These are phyloP conservation scores for Globisporangium cystogenes DNA, from an alignment of 352 stramenopile genomes.

Conservation along the genomic window DNA sequence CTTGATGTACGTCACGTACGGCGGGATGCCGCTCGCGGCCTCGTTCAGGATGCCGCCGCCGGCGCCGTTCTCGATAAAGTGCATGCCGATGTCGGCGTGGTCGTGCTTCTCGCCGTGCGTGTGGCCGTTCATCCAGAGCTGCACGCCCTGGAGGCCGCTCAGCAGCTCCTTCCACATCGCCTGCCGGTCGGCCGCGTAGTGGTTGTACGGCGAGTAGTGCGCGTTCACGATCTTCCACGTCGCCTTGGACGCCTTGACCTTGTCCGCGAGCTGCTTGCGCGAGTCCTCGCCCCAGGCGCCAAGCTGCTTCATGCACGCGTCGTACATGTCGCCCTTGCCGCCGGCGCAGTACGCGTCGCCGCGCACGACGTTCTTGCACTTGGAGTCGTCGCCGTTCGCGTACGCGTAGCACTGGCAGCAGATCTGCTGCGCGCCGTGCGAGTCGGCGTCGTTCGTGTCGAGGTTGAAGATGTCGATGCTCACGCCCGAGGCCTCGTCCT, in stretches of 20 bases:
- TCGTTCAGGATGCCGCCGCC: conserved; percentile 79
- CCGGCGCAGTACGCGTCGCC: conserved; percentile 49
- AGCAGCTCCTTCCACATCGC: conserved; percentile 54
- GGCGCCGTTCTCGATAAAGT: conserved; percentile 78
- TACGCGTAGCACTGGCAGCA: conserved; percentile 86
- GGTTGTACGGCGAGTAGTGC: conserved; percentile 75
- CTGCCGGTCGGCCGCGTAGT: conserved; percentile 38
- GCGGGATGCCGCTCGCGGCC: conserved; percentile 65
- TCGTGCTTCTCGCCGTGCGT: conserved; percentile 80
- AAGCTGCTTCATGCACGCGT: conserved; percentile 59
- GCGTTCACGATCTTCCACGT: conserved; percentile 86
- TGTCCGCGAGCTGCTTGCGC: conserved; percentile 38
- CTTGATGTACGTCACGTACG: conserved; percentile 39
- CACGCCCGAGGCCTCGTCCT: conserved; percentile 44
- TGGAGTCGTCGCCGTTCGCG: conserved; percentile 32
- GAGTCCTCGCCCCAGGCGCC: conserved; percentile 67
- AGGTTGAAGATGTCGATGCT: conserved; percentile 86
- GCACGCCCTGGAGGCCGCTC: conserved; percentile 25
- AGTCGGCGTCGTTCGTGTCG: conserved; percentile 71
- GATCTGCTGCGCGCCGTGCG: conserved; percentile 60
- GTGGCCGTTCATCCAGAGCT: conserved; percentile 71
- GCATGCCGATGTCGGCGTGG: conserved; percentile 40
- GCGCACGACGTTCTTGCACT: conserved; percentile 43
- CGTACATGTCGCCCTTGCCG: conserved; percentile 47
- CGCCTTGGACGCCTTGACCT: conserved; percentile 52